Evolutionary conservation across 1,284 basidiomycete genomes (phyloP), one percentile per base, ranked within the genome.

Genomic region (Amylostereum chailletii): DNA sequence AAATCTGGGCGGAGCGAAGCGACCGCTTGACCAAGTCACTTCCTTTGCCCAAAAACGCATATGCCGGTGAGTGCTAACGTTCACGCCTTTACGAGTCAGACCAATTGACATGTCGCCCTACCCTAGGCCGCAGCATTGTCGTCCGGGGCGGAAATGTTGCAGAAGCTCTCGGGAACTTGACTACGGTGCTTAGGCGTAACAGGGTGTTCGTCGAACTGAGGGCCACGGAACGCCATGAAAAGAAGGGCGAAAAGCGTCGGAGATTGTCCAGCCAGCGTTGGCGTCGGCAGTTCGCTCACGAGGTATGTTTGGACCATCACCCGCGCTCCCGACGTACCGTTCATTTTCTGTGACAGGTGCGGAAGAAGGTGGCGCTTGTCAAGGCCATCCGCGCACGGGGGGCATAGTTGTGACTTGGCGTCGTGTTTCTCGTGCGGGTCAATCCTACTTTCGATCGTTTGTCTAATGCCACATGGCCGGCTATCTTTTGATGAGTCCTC

Each of bases 241-340:
- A 83, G 68, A 78, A 78, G 63, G 83, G 83, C 45, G 74, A 69
- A 47, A 84, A 83, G 62, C 75, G 83, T 52, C 71, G 81, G 53
- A 71, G 82, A 58, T 63, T 86, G 56, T 66, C 64, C 51, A 85
- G 82, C 58, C 69, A 81, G 59, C 72, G 83, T 51, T 85, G 83
- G 80, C 73, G 83, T 58, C 75, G 72, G 58, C 74, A 73, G 52
- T 87, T 86, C 64, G 79, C 83, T 45, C 70, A 83, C 60, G 79
- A 84, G 72, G 84, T 83, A 64, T 53, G 74, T 69, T 46, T 19
- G 19, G 19, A 19, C 19, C 19, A 19, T 19, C 19, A 19, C 44
- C 34, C 41, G 42, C 41, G 49, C 47, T 42, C 38, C 19, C 45
- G 39, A 41, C 55, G 59, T 48, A 57, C 39, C 52, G 38, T 55